Evolutionary conservation across 257 asterid genomes (phyloP).

Genomic region (Gentiana macrophylla): DNA sequence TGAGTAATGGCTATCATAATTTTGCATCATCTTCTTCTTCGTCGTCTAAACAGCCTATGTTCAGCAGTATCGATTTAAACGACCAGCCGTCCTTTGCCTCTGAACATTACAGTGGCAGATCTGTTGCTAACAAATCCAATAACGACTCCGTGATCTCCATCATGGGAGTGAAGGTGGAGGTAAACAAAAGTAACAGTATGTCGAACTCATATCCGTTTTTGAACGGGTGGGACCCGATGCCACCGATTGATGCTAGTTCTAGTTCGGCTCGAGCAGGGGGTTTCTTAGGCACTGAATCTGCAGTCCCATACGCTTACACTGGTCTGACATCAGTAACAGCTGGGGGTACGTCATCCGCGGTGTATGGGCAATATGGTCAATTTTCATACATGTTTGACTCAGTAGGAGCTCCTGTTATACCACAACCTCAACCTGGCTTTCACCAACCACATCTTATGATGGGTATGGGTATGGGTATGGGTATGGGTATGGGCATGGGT

Average conservation of each 20-base stretch:
- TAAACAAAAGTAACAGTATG: slow-evolving; percentile 29
- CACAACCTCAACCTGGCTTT: slow-evolving; percentile 45
- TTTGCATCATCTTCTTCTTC: slow-evolving; percentile 38
- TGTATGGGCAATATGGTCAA: slow-evolving; percentile 46
- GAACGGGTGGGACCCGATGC: slow-evolving; percentile 42
- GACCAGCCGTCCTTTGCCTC: slow-evolving; percentile 47
- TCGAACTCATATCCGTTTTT: slow-evolving; percentile 26
- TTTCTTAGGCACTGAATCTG: slow-evolving; percentile 42
- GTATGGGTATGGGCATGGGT: too few species aligned
- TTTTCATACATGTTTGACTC: slow-evolving; percentile 76
- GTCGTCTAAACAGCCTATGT: slow-evolving; percentile 48
- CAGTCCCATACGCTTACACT: slow-evolving; percentile 35
- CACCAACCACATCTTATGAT: slow-evolving; percentile 51
- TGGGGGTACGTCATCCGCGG: slow-evolving; percentile 34
- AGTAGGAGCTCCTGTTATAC: slow-evolving; percentile 57
- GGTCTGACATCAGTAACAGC: slow-evolving; percentile 36
- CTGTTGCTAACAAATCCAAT: slow-evolving; percentile 28
- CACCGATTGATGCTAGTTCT: slow-evolving; percentile 28
- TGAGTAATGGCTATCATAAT: slow-evolving; percentile 24
- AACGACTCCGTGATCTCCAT: slow-evolving; percentile 54
- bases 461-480: slow-evolving; percentile 28
- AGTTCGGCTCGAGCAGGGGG: slow-evolving; percentile 26
- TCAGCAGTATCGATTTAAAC: slow-evolving; percentile 54
- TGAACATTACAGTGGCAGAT: slow-evolving; percentile 28
- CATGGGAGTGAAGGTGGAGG: slow-evolving; percentile 68